Evolutionary conservation across 192 early-diverging fungal genomes (phyloP).

Genomic region (Phlyctochytrium arcticum): DNA sequence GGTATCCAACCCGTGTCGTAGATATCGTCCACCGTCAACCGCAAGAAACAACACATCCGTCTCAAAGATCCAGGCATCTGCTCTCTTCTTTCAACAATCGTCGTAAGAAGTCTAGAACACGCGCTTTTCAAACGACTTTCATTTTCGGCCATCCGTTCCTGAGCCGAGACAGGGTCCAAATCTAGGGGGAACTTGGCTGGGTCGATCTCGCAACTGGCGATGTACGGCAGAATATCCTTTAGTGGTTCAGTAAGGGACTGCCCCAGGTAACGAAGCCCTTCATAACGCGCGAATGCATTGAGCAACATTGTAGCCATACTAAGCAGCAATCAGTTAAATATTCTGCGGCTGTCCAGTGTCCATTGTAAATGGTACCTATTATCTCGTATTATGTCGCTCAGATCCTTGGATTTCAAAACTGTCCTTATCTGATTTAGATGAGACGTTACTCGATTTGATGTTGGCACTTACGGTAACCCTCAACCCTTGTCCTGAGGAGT

Average conservation of each 20-base stretch:
- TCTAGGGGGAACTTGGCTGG: slow-evolving; percentile 27
- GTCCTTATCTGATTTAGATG: too few species aligned
- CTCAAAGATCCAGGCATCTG: slow-evolving; percentile 20
- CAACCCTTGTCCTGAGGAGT: slow-evolving; percentile 24
- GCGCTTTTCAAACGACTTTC: slow-evolving; percentile 24
- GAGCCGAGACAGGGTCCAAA: slow-evolving; percentile 1
- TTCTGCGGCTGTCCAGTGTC: too few species aligned
- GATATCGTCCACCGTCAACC: slow-evolving; percentile 21
- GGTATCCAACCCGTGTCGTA: slow-evolving; percentile 23
- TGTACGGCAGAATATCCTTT: slow-evolving; percentile 17
- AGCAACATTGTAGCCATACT: slow-evolving; percentile 45
- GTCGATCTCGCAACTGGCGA: slow-evolving; percentile 43
- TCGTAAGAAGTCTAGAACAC: slow-evolving; percentile 9
- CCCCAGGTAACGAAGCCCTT: slow-evolving; percentile 32
- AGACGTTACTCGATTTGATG: background rate
- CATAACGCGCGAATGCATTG: slow-evolving; percentile 33
- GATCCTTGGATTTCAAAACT: slow-evolving; percentile 36
- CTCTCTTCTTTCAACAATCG: slow-evolving; percentile 17
- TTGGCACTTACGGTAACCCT: slow-evolving; percentile 28
- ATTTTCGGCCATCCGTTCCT: slow-evolving; percentile 17
- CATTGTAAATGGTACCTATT: too few species aligned
- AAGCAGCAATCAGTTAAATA: too few species aligned
- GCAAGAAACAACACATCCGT: slow-evolving; percentile 29
- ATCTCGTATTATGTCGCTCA: slow-evolving; percentile 45
- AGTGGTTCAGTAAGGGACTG: slow-evolving; percentile 24